Conservation (phyloP, 495 filamentous ascomycete genomes). For the Tuber umbilicatum region DNA sequence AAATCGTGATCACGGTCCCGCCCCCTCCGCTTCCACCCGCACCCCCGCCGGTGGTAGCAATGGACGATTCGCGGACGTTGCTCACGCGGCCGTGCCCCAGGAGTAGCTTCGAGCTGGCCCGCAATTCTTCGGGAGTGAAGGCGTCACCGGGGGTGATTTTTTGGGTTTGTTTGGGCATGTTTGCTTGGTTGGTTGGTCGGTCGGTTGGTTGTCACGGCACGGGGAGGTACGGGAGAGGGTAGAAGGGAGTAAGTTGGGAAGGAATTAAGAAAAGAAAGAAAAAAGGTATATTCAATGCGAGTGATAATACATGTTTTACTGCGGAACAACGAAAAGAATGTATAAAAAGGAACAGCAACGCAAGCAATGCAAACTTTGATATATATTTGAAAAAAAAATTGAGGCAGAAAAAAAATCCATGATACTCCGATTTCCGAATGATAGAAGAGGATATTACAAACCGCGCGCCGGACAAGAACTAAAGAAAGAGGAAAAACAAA, state of each 20-base stretch:
- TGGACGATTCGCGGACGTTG: background rate
- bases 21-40: background rate
- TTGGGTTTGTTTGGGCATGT: background rate
- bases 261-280: background rate
- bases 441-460: slow-evolving; percentile 19
- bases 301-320: slow-evolving; percentile 5
- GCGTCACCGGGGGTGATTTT: background rate
- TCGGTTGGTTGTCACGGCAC: background rate
- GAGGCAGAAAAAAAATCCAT: slow-evolving; percentile 1
- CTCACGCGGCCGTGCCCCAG: background rate
- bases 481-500: slow-evolving; percentile 14
- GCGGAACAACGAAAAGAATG: background rate
- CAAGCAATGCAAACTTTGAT: slow-evolving; percentile 1
- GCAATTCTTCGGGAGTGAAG: background rate
- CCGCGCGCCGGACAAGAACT: slow-evolving; percentile 5
- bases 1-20: slow-evolving; percentile 1
- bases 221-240: background rate
- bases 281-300: slow-evolving; percentile 4
- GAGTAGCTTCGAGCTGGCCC: background rate
- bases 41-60: background rate
- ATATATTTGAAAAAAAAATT: background rate
- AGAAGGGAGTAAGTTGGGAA: background rate
- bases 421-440: slow-evolving; percentile 8
- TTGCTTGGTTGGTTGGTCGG: background rate
- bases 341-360: slow-evolving; percentile 1